Conservation (phyloP, 2,329 filamentous ascomycete species). For the Stachybotrys chartarum region DNA sequence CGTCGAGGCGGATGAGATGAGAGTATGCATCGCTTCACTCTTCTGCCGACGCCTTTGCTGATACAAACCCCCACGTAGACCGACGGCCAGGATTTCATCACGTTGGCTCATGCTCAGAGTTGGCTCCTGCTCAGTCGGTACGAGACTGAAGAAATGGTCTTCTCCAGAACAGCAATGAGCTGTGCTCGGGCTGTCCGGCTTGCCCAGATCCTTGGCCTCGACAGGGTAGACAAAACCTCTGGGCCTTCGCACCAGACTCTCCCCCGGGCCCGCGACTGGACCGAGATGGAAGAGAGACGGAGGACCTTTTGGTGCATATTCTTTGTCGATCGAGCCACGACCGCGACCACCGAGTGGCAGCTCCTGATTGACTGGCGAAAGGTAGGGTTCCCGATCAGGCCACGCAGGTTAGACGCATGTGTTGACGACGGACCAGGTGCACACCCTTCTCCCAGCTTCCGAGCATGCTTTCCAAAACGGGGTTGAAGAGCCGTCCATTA, state of each 20-base stretch:
- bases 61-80: not conserved
- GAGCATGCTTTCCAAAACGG: conserved; percentile 67
- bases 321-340: conserved; percentile 70
- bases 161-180: conserved; percentile 76
- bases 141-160: conserved; percentile 74
- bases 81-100: conserved; percentile 1
- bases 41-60: not conserved
- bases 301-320: conserved; percentile 78
- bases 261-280: conserved; percentile 65
- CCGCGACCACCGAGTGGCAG: conserved; percentile 81
- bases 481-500: conserved; percentile 50
- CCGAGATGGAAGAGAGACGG: conserved; percentile 62
- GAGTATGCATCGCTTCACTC: conserved; percentile 25
- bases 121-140: conserved; percentile 67
- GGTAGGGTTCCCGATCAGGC: conserved; percentile 2
- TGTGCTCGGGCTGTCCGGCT: conserved; percentile 61
- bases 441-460: conserved; percentile 65
- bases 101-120: conserved; percentile 55
- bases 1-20: conserved; percentile 73
- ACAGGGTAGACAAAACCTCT: conserved; percentile 34
- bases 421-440: conserved; percentile 37
- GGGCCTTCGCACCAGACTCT: conserved; percentile 4
- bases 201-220: conserved; percentile 73
- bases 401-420: too few relatives aligned
- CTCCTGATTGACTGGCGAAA: conserved; percentile 56